A percentile compares a stretch with the other conserved stretches of the same genome.
Evolutionary conservation across 2,329 filamentous ascomycete species (phyloP).

Genomic region (Colletotrichum liriopes): DNA sequence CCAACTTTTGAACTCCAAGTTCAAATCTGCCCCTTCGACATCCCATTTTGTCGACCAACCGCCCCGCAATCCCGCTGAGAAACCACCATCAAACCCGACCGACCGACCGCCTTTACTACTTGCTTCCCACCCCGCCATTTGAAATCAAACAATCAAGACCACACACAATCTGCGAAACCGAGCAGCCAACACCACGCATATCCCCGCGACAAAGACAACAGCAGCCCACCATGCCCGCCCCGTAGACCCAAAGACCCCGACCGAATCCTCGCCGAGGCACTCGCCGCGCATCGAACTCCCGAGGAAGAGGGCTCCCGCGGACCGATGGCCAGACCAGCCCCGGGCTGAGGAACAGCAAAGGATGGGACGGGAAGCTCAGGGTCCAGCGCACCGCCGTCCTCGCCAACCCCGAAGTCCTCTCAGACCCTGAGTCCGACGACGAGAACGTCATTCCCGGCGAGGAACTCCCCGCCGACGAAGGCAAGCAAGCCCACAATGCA

Average conservation of each 20-base stretch:
- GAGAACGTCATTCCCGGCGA: conserved; percentile 80
- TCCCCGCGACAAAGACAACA: conserved; percentile 1
- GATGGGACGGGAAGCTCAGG: conserved; percentile 89
- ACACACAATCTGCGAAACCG: neutral
- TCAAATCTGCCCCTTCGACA: neutral
- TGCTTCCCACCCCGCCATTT: conserved; percentile 10
- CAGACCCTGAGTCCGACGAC: conserved; percentile 86
- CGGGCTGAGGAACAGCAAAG: conserved; percentile 72
- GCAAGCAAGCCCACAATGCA: conserved; percentile 57
- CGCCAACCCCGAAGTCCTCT: conserved; percentile 84
- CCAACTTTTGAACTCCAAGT: conserved; percentile 15
- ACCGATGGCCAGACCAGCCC: conserved; percentile 62
- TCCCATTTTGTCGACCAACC: conserved; percentile 16
- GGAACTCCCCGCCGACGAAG: conserved; percentile 86
- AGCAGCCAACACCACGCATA: neutral
- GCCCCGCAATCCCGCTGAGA: conserved; percentile 32
- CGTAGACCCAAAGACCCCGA: conserved; percentile 55
- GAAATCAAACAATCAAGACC: conserved; percentile 10
- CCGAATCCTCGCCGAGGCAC: conserved; percentile 46
- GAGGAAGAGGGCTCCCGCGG: conserved; percentile 57
- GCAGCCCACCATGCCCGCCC: conserved; percentile 58
- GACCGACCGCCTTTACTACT: neutral
- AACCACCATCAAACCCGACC: conserved; percentile 19
- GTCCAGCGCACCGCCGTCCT: conserved; percentile 79
- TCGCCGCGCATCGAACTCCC: conserved; percentile 65